A percentile compares a stretch with the other conserved stretches of the same genome.
phyloP scores from a whole-genome alignment of 2,329 filamentous ascomycete species.

The Eurotiales sp. region DNA sequence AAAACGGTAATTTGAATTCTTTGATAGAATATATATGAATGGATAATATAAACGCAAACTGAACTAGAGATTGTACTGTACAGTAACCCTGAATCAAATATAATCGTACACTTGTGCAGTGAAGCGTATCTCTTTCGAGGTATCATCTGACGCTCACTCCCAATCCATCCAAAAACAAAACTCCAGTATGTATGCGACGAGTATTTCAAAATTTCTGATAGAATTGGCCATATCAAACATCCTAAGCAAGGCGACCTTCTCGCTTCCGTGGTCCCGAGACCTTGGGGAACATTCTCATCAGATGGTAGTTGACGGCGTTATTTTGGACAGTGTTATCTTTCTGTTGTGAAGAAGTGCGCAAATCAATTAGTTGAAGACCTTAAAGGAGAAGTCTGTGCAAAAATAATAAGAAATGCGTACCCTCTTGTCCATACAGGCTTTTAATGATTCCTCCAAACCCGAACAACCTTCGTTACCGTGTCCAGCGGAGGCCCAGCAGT shows the following conservation, averaged over 20 bases:
- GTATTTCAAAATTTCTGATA: neutral
- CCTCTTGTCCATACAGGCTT: constrained; percentile 75
- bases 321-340: constrained; percentile 57
- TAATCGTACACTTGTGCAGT: constrained; percentile 10
- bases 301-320: constrained; percentile 88
- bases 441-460: constrained; percentile 57
- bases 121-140: neutral
- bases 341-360: constrained; percentile 39
- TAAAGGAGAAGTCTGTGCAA: no score
- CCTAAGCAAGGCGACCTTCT: constrained; percentile 43
- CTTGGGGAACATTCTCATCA: constrained; percentile 71
- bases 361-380: constrained; percentile 6
- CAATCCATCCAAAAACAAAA: constrained; percentile 9
- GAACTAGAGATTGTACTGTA: constrained; percentile 12
- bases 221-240: neutral
- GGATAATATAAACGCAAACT: constrained; percentile 1
- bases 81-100: constrained; percentile 9
- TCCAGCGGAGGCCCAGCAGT: constrained; percentile 47
- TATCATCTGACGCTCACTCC: neutral
- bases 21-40: neutral
- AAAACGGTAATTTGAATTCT: neutral
- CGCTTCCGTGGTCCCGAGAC: constrained; percentile 68
- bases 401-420: constrained; percentile 43
- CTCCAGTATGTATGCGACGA: constrained; percentile 12
- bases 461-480: constrained; percentile 55